A percentile compares a stretch with the other conserved stretches of the same genome.
phyloP scores from a whole-genome alignment of 805 yeast species.

The Candida dajiaensis region DNA sequence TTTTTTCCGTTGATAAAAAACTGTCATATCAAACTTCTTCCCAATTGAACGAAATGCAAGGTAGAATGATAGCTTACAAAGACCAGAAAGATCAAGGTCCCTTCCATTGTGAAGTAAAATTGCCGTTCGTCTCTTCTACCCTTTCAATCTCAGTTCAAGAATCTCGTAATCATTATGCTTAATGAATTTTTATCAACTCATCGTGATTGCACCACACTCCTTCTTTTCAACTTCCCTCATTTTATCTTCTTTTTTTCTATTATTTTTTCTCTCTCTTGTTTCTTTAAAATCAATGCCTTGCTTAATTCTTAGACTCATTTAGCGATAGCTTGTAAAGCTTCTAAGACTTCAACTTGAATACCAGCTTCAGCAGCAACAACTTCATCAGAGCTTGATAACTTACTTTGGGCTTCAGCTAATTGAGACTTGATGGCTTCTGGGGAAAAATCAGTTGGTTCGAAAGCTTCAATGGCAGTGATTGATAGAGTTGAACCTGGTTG shows the following conservation, averaged over 20 bases:
- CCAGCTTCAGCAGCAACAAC: constrained; percentile 89
- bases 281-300: neutral
- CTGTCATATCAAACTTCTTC: constrained; percentile 1
- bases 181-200: neutral
- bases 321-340: constrained; percentile 82
- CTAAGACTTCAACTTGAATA: constrained; percentile 93
- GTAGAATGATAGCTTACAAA: neutral
- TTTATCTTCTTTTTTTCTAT: neutral
- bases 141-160: neutral
- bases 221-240: neutral
- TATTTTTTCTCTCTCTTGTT: neutral
- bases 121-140: neutral
- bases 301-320: constrained; percentile 36
- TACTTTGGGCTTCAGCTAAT: constrained; percentile 92
- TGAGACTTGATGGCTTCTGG: constrained; percentile 70
- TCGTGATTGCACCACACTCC: neutral
- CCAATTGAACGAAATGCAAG: neutral
- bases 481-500: constrained; percentile 89
- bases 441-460: constrained; percentile 83
- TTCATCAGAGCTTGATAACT: constrained; percentile 78
- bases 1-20: constrained; percentile 4
- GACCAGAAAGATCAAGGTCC: neutral
- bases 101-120: neutral
- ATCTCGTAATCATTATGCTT: neutral
- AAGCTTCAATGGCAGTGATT: constrained; percentile 93